A percentile compares a stretch with the other conserved stretches of the same genome.
Evolutionary conservation across 805 yeast species (phyloP).

Genomic region (Groenewaldozyma tartarivorans): DNA sequence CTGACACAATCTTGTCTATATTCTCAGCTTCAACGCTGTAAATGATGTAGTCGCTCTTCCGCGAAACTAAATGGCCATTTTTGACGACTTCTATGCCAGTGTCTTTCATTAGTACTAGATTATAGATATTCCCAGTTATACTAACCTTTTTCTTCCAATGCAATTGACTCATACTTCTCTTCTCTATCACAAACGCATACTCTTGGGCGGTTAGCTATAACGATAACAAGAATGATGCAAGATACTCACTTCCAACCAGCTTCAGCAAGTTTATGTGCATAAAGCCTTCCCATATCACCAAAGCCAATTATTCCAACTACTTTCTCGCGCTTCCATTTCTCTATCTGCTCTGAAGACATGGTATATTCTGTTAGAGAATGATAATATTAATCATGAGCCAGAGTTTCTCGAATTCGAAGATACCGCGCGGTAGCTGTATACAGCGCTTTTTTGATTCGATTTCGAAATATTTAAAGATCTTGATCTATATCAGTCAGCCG

Average conservation of each 20-base stretch:
- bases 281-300: conserved; percentile 93
- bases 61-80: conserved; percentile 78
- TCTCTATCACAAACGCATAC: conserved; percentile 85
- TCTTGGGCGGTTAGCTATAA: conserved; percentile 12
- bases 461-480: too few relatives aligned
- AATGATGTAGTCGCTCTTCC: conserved; percentile 72
- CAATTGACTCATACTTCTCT: conserved; percentile 43
- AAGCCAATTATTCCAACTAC: conserved; percentile 86
- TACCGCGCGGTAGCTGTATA: too few relatives aligned
- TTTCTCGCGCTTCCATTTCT: conserved; percentile 37
- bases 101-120: conserved; percentile 14
- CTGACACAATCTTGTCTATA: conserved; percentile 57
- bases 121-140: conserved; percentile 39
- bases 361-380: too few relatives aligned
- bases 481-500: too few relatives aligned
- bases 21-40: conserved; percentile 92
- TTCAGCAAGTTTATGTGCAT: conserved; percentile 64
- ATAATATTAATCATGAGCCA: too few relatives aligned
- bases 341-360: neutral
- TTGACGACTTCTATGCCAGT: conserved; percentile 40
- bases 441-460: too few relatives aligned
- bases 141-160: conserved; percentile 26
- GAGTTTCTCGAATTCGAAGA: too few relatives aligned
- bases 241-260: conserved; percentile 64
- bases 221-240: neutral